Evolutionary conservation across 345 rosid genomes (phyloP).

Genomic region (Ricinus communis): DNA sequence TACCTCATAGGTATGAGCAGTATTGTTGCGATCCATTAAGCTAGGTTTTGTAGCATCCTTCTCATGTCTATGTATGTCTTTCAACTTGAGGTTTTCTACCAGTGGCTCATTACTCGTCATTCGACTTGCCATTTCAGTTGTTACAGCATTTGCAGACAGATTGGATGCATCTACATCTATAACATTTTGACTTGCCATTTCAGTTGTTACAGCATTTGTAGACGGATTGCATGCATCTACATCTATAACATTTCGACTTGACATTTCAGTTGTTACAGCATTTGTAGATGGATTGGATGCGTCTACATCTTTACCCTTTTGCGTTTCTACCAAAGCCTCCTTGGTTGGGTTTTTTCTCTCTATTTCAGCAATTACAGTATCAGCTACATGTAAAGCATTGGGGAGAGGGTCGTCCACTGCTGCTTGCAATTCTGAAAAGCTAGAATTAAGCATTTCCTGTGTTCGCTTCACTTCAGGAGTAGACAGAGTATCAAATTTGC

Average conservation of each 20-base stretch:
- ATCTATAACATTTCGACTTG: background rate
- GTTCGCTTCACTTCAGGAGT: conserved; percentile 35
- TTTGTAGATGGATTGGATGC: too few relatives aligned
- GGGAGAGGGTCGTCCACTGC: conserved; percentile 53
- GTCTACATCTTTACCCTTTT: conserved; percentile 10
- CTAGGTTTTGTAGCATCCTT: conserved; percentile 7
- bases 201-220: too few relatives aligned
- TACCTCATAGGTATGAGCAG: conserved; percentile 55
- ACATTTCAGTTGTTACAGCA: too few relatives aligned
- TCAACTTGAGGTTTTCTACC: too few relatives aligned
- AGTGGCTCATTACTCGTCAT: too few relatives aligned
- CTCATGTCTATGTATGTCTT: too few relatives aligned
- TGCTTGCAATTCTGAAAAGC: conserved; percentile 38
- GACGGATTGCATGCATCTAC: background rate
- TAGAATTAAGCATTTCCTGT: conserved; percentile 37
- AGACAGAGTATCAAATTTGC: conserved; percentile 17
- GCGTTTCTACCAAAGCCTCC: conserved; percentile 6
- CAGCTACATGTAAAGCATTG: conserved; percentile 36
- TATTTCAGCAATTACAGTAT: conserved; percentile 24
- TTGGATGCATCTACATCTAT: background rate
- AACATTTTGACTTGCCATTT: too few relatives aligned
- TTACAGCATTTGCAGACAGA: too few relatives aligned
- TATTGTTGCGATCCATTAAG: conserved; percentile 48
- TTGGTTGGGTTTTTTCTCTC: background rate
- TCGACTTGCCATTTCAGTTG: too few relatives aligned